Percentiles rank a stretch among this genome's conserved stretches.
These are phyloP conservation scores for Gyrodon lividus DNA, from an alignment of 768 basidiomycete species.

Conservation along the genomic window DNA sequence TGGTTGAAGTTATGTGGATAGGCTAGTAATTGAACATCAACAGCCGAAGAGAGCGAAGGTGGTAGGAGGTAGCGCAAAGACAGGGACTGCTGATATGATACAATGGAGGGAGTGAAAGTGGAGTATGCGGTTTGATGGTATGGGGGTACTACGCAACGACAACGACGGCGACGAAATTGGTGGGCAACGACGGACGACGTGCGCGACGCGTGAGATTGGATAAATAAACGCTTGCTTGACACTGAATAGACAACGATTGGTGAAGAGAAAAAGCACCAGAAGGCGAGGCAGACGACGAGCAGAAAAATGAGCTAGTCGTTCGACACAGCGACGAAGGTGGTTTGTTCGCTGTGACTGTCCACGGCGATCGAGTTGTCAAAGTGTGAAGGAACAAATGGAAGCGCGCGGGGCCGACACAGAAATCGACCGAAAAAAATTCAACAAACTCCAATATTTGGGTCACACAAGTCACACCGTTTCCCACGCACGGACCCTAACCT, in stretches of 20 bases:
- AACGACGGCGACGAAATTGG: conserved; percentile 19
- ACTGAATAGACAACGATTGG: conserved; percentile 21
- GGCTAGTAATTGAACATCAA: conserved; percentile 41
- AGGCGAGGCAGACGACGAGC: conserved; percentile 19
- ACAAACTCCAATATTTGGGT: conserved; percentile 42
- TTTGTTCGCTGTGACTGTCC: conserved; percentile 45
- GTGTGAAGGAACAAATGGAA: conserved; percentile 44
- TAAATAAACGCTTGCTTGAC: conserved; percentile 32
- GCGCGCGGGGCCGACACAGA: conserved; percentile 45
- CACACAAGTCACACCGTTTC: conserved; percentile 32
- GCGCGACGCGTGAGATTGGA: conserved; percentile 47
- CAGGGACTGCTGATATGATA: conserved; percentile 41
- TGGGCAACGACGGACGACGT: conserved; percentile 36
- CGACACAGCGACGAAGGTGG: conserved; percentile 39
- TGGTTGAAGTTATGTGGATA: conserved; percentile 27
- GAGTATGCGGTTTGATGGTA: conserved; percentile 27
- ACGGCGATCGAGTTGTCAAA: conserved; percentile 47
- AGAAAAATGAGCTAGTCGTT: conserved; percentile 26
- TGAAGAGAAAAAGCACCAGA: conserved; percentile 22
- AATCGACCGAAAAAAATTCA: conserved; percentile 38
- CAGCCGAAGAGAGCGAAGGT: conserved; percentile 36
- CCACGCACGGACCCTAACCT: conserved; percentile 49
- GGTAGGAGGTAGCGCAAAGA: conserved; percentile 35
- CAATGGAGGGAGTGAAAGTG: conserved; percentile 33
- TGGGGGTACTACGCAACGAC: conserved; percentile 28